Conservation (phyloP, 73 alveolate species). For the Halteria grandinella region DNA sequence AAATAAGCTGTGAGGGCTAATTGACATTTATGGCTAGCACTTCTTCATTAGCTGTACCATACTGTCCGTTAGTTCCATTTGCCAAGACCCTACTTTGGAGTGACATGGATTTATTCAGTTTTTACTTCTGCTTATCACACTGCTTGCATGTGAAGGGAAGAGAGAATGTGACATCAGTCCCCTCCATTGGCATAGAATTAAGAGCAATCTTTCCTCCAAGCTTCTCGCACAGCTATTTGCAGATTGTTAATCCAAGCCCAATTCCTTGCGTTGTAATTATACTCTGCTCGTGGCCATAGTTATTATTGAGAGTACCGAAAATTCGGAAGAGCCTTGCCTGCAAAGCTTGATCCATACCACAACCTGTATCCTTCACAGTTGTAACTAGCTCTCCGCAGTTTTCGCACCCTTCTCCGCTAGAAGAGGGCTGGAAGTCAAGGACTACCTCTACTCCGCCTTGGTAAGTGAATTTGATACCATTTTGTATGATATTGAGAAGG, state of each 20-base stretch:
- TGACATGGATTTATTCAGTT: too few species aligned
- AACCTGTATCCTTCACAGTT: conserved; percentile 16
- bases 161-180: too few species aligned
- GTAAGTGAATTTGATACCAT: conserved; percentile 24
- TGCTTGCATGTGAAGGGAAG: too few species aligned
- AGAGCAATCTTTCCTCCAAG: conserved; percentile 19
- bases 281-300: conserved; percentile 8
- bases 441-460: conserved; percentile 5
- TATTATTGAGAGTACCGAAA: conserved; percentile 12
- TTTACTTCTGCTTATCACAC: too few species aligned
- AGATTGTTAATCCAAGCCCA: conserved; percentile 33
- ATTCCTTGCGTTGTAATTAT: conserved; percentile 3
- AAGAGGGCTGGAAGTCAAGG: neutral
- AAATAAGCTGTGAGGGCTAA: too few species aligned
- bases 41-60: too few species aligned
- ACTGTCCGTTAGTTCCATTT: too few species aligned
- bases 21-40: too few species aligned
- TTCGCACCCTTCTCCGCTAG: neutral
- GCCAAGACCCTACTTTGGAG: too few species aligned
- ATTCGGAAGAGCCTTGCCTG: neutral
- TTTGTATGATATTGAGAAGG: neutral
- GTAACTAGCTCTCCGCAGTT: conserved; percentile 23
- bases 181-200: too few species aligned
- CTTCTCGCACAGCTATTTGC: conserved; percentile 8
- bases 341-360: conserved; percentile 1